Percentiles rank a stretch among this genome's conserved stretches.
phyloP scores from a whole-genome alignment of 108 stramenopile species.

The Parietichytrium sp. region DNA sequence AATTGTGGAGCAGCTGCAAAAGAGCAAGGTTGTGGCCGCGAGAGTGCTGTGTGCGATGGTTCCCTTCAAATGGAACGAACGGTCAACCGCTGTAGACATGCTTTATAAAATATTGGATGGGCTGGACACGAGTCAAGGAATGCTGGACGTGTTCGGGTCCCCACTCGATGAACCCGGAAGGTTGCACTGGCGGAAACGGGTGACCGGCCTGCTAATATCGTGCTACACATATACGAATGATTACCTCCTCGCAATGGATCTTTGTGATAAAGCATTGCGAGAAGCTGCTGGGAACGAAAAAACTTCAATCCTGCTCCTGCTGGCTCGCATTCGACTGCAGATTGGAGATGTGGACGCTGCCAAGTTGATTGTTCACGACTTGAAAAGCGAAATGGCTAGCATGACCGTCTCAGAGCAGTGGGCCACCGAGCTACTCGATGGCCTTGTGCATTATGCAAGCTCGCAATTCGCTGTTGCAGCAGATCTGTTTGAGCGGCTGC shows the following conservation, averaged over 20 bases:
- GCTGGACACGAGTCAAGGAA: too few species aligned
- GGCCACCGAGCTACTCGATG: not conserved
- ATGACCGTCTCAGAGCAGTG: not conserved
- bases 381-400: not conserved
- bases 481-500: too few species aligned
- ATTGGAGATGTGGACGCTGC: constrained; percentile 5
- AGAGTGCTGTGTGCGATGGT: constrained; percentile 17
- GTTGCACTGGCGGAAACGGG: not conserved
- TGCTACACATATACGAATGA: not conserved
- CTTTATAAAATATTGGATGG: not conserved
- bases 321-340: constrained; percentile 2
- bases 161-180: not conserved
- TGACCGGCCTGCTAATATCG: not conserved
- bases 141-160: not conserved
- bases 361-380: not conserved
- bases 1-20: constrained; percentile 14
- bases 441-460: not conserved
- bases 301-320: not conserved
- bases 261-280: not conserved
- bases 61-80: constrained; percentile 18
- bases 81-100: constrained; percentile 37
- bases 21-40: constrained; percentile 1
- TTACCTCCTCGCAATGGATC: not conserved
- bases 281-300: not conserved
- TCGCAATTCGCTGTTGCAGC: too few species aligned